Evolutionary conservation across 23 red algal genomes (phyloP).

Genomic region (Agarophyton chilense): DNA sequence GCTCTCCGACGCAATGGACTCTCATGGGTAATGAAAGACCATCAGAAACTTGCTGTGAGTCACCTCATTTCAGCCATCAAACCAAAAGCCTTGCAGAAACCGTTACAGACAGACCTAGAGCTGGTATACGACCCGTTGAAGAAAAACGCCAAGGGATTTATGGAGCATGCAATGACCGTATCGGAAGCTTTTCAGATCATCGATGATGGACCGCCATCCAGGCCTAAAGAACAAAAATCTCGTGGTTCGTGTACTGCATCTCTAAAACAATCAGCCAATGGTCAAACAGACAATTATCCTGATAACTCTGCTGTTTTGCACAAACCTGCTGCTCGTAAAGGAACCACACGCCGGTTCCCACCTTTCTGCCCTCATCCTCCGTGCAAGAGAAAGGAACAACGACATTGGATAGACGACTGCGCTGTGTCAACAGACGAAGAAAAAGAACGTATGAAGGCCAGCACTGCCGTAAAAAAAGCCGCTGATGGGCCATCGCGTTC

Average conservation of each 20-base stretch:
- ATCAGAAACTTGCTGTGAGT: slow-evolving; percentile 10
- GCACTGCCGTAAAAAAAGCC: neutral
- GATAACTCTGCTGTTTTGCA: neutral
- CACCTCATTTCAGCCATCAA: too few relatives aligned
- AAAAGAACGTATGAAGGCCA: neutral
- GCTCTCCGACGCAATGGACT: neutral
- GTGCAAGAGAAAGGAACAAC: neutral
- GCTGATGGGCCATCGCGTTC: neutral
- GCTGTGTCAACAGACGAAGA: neutral
- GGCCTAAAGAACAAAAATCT: neutral
- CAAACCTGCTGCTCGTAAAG: too few relatives aligned
- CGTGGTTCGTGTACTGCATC: neutral
- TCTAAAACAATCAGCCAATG: neutral
- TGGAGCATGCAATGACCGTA: slow-evolving; percentile 3
- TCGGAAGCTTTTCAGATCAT: slow-evolving; percentile 33
- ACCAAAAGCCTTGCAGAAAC: slow-evolving; percentile 1
- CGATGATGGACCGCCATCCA: slow-evolving; percentile 6
- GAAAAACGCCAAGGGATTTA: slow-evolving; percentile 40
- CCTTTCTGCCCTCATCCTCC: slow-evolving; percentile 15
- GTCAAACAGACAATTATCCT: neutral
- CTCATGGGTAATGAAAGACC: neutral
- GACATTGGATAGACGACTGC: slow-evolving; percentile 11
- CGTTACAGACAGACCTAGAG: slow-evolving; percentile 19
- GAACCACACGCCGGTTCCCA: too few relatives aligned
- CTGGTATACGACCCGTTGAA: neutral